These are phyloP conservation scores for Penstemon eatonii DNA, from an alignment of 257 asterid species.

Conservation along the genomic window DNA sequence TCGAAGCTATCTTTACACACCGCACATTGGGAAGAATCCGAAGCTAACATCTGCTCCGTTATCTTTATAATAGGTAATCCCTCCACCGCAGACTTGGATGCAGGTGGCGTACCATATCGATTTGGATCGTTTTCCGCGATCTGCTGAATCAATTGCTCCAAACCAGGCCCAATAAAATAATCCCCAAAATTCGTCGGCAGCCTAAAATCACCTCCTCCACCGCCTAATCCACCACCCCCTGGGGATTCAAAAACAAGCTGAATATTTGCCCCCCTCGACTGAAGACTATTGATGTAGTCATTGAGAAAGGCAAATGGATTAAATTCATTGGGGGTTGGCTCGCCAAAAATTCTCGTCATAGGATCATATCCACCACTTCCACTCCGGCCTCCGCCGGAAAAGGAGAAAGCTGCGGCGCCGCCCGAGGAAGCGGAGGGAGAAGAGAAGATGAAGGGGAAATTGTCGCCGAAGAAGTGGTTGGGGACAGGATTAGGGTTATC, in stretches of 20 bases:
- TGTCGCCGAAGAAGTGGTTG: constrained; percentile 28
- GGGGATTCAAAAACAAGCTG: constrained; percentile 61
- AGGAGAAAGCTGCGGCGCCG: constrained; percentile 20
- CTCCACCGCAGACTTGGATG: constrained; percentile 34
- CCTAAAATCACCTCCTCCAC: constrained; percentile 34
- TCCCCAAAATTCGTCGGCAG: constrained; percentile 37
- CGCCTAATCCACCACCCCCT: constrained; percentile 37
- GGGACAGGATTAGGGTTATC: constrained; percentile 23
- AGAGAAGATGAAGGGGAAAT: constrained; percentile 38
- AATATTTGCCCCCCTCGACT: constrained; percentile 53
- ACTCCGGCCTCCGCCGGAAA: constrained; percentile 21
- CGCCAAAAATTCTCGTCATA: constrained; percentile 26
- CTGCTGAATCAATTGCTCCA: constrained; percentile 40
- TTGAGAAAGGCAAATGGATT: constrained; percentile 55
- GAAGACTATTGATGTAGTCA: constrained; percentile 44
- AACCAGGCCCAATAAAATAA: constrained; percentile 36
- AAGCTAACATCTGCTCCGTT: constrained; percentile 25
- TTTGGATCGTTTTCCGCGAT: constrained; percentile 39
- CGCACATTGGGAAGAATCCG: constrained; percentile 51
- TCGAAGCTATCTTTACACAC: constrained; percentile 61
- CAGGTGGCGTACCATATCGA: constrained; percentile 43
- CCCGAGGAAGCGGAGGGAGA: constrained; percentile 25
- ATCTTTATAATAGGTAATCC: constrained; percentile 37
- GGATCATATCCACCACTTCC: constrained; percentile 30
- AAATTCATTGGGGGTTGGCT: constrained; percentile 51